Percentiles rank a stretch among this genome's conserved stretches.
Evolutionary conservation across 257 asterid genomes (phyloP).

Genomic region (Petrea volubilis): DNA sequence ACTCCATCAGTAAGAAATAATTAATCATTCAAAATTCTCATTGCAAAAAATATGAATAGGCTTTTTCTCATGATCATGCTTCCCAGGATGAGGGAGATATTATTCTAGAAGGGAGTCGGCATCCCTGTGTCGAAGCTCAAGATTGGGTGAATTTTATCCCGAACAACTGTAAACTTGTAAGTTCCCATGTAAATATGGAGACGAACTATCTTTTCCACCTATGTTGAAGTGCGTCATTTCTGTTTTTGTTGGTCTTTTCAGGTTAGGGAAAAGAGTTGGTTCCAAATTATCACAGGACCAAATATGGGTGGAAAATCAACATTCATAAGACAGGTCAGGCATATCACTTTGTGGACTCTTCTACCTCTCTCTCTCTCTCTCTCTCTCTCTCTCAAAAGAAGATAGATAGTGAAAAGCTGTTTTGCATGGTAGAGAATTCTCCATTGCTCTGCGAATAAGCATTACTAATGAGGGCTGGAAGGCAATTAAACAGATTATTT

Average conservation of each 20-base stretch:
- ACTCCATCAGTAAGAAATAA: slow-evolving; percentile 63
- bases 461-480: slow-evolving; percentile 10
- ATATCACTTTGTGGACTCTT: slow-evolving; percentile 14
- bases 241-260: slow-evolving; percentile 35
- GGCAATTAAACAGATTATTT: not conserved
- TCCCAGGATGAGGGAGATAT: slow-evolving; percentile 87
- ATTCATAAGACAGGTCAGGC: slow-evolving; percentile 82
- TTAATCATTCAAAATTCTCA: slow-evolving; percentile 14
- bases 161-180: slow-evolving; percentile 91
- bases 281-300: slow-evolving; percentile 98
- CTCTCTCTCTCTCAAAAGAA: not conserved
- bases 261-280: slow-evolving; percentile 92
- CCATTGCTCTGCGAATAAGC: slow-evolving; percentile 13
- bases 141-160: slow-evolving; percentile 99
- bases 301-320: slow-evolving; percentile 99
- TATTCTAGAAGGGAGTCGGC: slow-evolving; percentile 89
- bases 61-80: slow-evolving; percentile 23
- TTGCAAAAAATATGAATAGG: slow-evolving; percentile 16
- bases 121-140: slow-evolving; percentile 99
- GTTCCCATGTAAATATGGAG: slow-evolving; percentile 31
- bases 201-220: slow-evolving; percentile 15
- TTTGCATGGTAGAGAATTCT: not conserved
- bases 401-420: not conserved
- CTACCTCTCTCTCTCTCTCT: not conserved
- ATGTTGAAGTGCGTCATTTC: slow-evolving; percentile 21